A percentile compares a stretch with the other conserved stretches of the same genome.
Evolutionary conservation across 371 early-diverging fungal species (phyloP).

Genomic region (Apophysomyces ossiformis): DNA sequence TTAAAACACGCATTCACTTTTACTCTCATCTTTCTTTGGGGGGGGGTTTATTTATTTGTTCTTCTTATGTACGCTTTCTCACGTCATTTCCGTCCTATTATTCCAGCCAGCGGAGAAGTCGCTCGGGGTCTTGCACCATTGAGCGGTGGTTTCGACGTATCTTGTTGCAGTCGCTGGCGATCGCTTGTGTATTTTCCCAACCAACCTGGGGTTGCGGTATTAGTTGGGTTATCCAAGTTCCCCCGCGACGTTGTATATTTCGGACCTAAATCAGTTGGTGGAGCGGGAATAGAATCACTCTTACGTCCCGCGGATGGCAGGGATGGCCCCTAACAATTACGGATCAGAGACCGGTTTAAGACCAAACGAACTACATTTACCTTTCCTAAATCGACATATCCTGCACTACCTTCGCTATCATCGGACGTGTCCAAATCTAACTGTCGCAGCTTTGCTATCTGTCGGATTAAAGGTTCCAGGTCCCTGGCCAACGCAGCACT

Average conservation of each 20-base stretch:
- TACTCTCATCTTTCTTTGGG: no score
- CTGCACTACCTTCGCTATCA: conserved; percentile 9
- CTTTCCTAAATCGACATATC: conserved; percentile 4
- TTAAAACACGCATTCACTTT: no score
- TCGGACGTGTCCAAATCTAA: conserved; percentile 14
- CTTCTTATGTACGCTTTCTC: no score
- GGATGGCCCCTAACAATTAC: not conserved
- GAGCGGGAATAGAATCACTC: not conserved
- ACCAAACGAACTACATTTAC: not conserved
- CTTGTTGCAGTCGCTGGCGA: conserved; percentile 12
- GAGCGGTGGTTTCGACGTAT: conserved; percentile 6
- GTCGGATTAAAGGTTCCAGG: conserved; percentile 41
- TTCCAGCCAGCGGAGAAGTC: conserved; percentile 22
- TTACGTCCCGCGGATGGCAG: not conserved
- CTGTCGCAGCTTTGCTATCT: conserved; percentile 36
- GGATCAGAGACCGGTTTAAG: not conserved
- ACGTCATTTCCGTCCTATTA: conserved; percentile 18
- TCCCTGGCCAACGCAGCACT: conserved; percentile 31
- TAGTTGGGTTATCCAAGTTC: not conserved
- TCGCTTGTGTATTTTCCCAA: not conserved
- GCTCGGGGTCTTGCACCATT: conserved; percentile 6
- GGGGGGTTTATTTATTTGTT: no score
- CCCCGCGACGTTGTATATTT: no score
- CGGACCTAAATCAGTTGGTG: not conserved
- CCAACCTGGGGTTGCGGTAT: not conserved